phyloP scores from a whole-genome alignment of 2,329 filamentous ascomycete genomes.

The Aureobasidium zeae region DNA sequence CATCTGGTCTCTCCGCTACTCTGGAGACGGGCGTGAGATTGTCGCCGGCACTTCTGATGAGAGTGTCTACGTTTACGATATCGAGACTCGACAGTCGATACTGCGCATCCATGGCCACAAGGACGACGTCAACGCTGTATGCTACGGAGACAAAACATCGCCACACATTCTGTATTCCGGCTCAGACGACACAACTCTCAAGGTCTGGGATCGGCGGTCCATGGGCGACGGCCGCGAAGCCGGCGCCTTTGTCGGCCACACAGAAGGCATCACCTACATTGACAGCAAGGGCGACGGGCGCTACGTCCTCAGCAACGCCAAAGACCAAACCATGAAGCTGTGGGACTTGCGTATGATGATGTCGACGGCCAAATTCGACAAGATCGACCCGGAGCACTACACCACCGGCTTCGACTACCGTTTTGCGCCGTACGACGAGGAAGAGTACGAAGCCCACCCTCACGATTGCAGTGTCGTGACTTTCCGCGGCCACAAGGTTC shows the following conservation, averaged over 20 bases:
- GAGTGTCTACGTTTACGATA: conserved; percentile 82
- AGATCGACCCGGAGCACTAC: conserved; percentile 47
- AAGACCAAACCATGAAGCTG: conserved; percentile 94
- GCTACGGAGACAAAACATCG: conserved; percentile 79
- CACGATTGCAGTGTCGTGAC: conserved; percentile 88
- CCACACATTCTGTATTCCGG: conserved; percentile 95
- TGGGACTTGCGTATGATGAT: conserved; percentile 93
- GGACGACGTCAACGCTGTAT: conserved; percentile 92
- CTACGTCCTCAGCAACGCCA: conserved; percentile 88
- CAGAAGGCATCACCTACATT: conserved; percentile 56
- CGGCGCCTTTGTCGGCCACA: conserved; percentile 56
- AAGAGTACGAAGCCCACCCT: conserved; percentile 62
- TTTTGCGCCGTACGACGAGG: conserved; percentile 54
- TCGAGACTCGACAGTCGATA: conserved; percentile 67
- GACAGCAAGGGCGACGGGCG: conserved; percentile 79
- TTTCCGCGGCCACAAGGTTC: conserved; percentile 80
- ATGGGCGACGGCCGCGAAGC: conserved; percentile 54
- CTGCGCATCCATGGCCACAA: conserved; percentile 69
- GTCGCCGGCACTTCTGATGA: conserved; percentile 77
- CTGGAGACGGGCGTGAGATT: conserved; percentile 80
- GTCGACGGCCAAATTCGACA: conserved; percentile 54
- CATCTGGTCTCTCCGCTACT: conserved; percentile 85
- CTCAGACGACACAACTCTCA: conserved; percentile 86
- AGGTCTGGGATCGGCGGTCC: conserved; percentile 85
- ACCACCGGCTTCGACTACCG: conserved; percentile 68